Conservation (phyloP, 257 asterid genomes). For the Knoxia roxburghii region DNA sequence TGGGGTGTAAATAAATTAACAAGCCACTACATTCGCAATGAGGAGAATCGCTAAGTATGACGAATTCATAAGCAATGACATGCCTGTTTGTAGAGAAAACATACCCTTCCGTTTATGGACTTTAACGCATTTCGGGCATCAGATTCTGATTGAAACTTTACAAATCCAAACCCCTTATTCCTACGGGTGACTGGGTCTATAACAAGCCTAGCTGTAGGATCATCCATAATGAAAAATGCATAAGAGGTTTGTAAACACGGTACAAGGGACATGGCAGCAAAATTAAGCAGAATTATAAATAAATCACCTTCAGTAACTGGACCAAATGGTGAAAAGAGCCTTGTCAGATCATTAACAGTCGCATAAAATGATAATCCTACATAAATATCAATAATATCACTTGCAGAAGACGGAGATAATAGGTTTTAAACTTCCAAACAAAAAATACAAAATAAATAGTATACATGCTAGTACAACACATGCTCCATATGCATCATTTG, state of each 20-base stretch:
- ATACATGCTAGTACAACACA: background rate
- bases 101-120: conserved; percentile 65
- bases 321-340: conserved; percentile 59
- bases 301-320: conserved; percentile 44
- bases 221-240: background rate
- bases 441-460: background rate
- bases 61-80: too few species aligned
- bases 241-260: background rate
- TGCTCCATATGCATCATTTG: background rate
- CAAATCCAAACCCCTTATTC: conserved; percentile 76
- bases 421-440: background rate
- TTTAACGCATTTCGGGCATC: conserved; percentile 57
- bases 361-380: conserved; percentile 71
- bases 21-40: background rate
- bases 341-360: conserved; percentile 45
- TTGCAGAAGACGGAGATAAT: background rate
- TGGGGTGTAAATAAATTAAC: background rate
- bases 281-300: background rate
- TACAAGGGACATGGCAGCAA: background rate
- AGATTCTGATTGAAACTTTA: conserved; percentile 46
- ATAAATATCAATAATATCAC: background rate
- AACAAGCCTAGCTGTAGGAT: conserved; percentile 52
- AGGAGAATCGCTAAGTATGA: background rate
- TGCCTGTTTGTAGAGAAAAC: background rate
- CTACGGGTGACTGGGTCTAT: conserved; percentile 54